Base-by-base conservation (phyloP, 2,329 filamentous ascomycete genomes). In the Penicillium decumbens region DNA sequence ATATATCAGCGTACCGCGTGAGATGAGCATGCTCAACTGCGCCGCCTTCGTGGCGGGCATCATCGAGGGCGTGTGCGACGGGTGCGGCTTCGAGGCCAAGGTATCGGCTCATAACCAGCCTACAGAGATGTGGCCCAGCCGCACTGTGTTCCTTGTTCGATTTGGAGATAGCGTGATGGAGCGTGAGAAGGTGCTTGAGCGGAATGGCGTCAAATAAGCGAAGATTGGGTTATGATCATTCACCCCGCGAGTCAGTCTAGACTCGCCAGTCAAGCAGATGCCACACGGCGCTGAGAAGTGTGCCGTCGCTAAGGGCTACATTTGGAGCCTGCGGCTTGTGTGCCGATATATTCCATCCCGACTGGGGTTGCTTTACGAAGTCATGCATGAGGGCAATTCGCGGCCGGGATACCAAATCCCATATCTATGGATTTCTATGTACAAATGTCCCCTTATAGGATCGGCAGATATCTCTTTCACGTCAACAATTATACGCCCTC, bases 1-100 rank as follows among this genome's bases (percentile, higher is more conserved):
- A 55, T 97, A 93, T 74, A 87, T 98, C 66, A 89, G 84, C 62
- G 87, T 97, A 45, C 93, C 93, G 13, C 87, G 87, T 65, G 93
- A 98, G 73, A 95, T 98, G 88, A 90, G 82, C 72, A 88, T 93
- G 80, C 79, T 98, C 65, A 97, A 96, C 71, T 96, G 92, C 72
- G 93, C 92, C 15, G 93, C 93, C 8, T 98, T 88, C 67, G 90
- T 95, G 18, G 93, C 93, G 0, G 93, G 93, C 15, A 87, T 98
- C 55, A 85, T 98, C 49, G 93, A 98, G 78, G 93, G 93, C 20
- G 85, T 95, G 9, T 95, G 93, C 71, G 93, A 97, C 72, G 92
- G 90, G 7, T 89, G 88, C 37, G 91, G 87, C 6, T 96, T 96
- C 67, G 84, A 87, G 41, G 92, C 89, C 0, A 84, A 87, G 55